These are phyloP conservation scores for Globisporangium megalacanthum DNA, from an alignment of 352 stramenopile genomes.

Conservation along the genomic window DNA sequence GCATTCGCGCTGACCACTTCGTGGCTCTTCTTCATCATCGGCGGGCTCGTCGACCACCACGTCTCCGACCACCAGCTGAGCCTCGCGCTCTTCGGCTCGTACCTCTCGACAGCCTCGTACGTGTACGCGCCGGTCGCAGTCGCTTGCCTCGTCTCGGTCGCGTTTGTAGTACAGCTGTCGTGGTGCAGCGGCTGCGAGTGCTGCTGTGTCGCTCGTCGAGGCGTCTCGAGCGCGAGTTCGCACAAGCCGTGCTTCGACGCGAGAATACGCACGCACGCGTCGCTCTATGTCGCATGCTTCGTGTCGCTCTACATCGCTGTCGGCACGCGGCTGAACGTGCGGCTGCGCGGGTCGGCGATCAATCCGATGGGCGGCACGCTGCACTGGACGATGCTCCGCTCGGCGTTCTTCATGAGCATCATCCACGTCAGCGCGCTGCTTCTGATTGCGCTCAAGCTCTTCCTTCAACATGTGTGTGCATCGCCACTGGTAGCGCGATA, in stretches of 20 bases:
- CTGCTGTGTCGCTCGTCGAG: slow-evolving; percentile 41
- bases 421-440: slow-evolving; percentile 58
- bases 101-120: slow-evolving; percentile 52
- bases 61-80: slow-evolving; percentile 67
- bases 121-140: slow-evolving; percentile 50
- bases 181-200: slow-evolving; percentile 51
- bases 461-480: slow-evolving; percentile 59
- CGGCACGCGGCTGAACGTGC: slow-evolving; percentile 63
- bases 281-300: slow-evolving; percentile 46
- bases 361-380: slow-evolving; percentile 70
- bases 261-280: slow-evolving; percentile 42
- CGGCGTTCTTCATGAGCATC: slow-evolving; percentile 57
- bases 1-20: slow-evolving; percentile 51
- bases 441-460: slow-evolving; percentile 65
- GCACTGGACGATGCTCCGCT: slow-evolving; percentile 63
- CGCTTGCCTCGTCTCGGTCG: slow-evolving; percentile 29
- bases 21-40: slow-evolving; percentile 55
- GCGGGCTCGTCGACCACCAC: slow-evolving; percentile 67
- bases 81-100: slow-evolving; percentile 58
- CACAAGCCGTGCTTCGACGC: slow-evolving; percentile 44
- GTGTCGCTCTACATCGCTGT: slow-evolving; percentile 47
- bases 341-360: slow-evolving; percentile 65
- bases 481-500: too few relatives aligned
- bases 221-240: slow-evolving; percentile 8
- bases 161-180: slow-evolving; percentile 39